These are phyloP conservation scores for Tricholoma furcatifolium DNA, from an alignment of 768 basidiomycete genomes.

Conservation along the genomic window DNA sequence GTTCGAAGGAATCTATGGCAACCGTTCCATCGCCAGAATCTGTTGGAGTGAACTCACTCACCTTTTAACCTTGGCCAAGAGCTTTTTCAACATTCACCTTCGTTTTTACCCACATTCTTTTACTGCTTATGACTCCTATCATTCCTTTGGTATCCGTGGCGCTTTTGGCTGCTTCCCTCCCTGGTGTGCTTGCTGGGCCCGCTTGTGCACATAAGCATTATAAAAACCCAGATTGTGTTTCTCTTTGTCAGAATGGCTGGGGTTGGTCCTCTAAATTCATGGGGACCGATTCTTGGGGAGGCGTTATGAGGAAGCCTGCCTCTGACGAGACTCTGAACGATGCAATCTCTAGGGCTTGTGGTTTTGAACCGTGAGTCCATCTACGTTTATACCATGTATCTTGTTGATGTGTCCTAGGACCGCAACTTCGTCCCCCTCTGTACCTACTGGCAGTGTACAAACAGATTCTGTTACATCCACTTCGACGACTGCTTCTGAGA, in stretches of 20 bases:
- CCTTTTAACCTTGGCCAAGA: slow-evolving; percentile 7
- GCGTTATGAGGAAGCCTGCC: slow-evolving; percentile 39
- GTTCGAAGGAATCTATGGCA: slow-evolving; percentile 17
- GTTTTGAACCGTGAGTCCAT: slow-evolving; percentile 14
- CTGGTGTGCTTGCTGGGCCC: slow-evolving; percentile 42
- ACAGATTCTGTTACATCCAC: slow-evolving; percentile 9
- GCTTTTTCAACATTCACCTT: slow-evolving; percentile 9
- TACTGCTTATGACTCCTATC: slow-evolving; percentile 37
- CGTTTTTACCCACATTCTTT: slow-evolving; percentile 24
- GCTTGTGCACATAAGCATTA: slow-evolving; percentile 41
- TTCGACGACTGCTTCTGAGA: background rate
- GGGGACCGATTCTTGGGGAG: slow-evolving; percentile 58
- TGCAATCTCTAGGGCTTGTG: slow-evolving; percentile 44
- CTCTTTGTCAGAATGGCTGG: slow-evolving; percentile 40
- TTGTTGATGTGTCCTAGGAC: slow-evolving; percentile 2
- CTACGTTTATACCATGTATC: background rate
- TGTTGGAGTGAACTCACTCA: slow-evolving; percentile 1
- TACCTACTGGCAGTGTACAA: slow-evolving; percentile 13
- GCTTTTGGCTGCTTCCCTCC: slow-evolving; percentile 32
- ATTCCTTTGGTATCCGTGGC: slow-evolving; percentile 31
- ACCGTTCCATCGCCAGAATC: slow-evolving; percentile 10
- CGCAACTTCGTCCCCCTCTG: slow-evolving; percentile 17
- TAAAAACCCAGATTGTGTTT: slow-evolving; percentile 34
- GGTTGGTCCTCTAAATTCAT: slow-evolving; percentile 48
- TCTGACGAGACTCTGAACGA: slow-evolving; percentile 31